These are phyloP conservation scores for Acephala macrosclerotiorum DNA, from an alignment of 2,329 filamentous ascomycete genomes.

Conservation along the genomic window DNA sequence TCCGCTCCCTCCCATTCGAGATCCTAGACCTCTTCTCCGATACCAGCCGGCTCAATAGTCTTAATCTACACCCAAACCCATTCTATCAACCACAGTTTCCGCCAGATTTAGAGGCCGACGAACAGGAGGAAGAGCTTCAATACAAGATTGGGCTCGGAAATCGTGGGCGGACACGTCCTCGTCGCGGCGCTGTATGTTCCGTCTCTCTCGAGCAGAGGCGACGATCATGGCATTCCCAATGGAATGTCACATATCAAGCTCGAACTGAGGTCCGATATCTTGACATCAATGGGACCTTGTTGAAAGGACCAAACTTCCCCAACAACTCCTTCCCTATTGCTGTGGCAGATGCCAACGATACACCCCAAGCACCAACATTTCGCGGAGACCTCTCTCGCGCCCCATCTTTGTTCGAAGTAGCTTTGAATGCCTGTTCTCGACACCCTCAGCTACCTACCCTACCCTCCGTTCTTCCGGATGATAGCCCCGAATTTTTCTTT, in stretches of 20 bases:
- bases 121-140: constrained; percentile 17
- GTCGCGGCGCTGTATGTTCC: constrained; percentile 1
- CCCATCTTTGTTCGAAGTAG: constrained; percentile 43
- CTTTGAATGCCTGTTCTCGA: constrained; percentile 38
- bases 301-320: constrained; percentile 40
- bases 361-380: constrained; percentile 31
- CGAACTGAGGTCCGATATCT: constrained; percentile 42
- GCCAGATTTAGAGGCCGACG: constrained; percentile 10
- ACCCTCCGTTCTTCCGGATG: constrained; percentile 31
- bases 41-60: constrained; percentile 53
- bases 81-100: constrained; percentile 55
- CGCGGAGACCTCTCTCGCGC: constrained; percentile 34
- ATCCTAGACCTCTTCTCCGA: constrained; percentile 62
- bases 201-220: constrained; percentile 11
- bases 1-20: constrained; percentile 68
- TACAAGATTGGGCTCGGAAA: constrained; percentile 26
- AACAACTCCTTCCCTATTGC: constrained; percentile 1
- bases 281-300: constrained; percentile 35
- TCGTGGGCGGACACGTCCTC: constrained; percentile 13
- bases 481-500: constrained; percentile 35
- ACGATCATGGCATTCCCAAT: constrained; percentile 33
- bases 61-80: constrained; percentile 70
- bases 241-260: constrained; percentile 39
- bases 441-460: constrained; percentile 33
- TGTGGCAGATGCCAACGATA: constrained; percentile 30